Evolutionary conservation across 306 rosid genomes (phyloP), one percentile per base, ranked within the genome.

Genomic region (Lablab purpureus): DNA sequence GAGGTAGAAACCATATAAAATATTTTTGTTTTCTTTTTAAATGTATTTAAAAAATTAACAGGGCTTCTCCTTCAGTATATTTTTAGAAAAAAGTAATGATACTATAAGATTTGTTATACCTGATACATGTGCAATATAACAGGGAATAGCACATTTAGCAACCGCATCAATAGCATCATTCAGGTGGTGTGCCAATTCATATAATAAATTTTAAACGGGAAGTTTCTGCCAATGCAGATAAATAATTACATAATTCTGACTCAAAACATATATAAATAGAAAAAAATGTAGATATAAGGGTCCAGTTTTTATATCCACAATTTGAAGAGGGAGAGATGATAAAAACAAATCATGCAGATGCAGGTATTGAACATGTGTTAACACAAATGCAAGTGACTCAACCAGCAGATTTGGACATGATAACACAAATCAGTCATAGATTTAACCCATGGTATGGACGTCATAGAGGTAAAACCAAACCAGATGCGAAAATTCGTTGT

Each of bases 311-410:
- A 41, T 32, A 13, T 49, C 73, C 27, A 59, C 41, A 3, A 22
- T 63, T 71, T 18, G 51, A 15, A 19, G 73, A 34, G 59, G 74
- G 10, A 71, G 30, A 40, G 8, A 14, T 76, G 54, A 46, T 41
- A 51, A 47, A 34, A 34, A 36, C 36, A 79, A 74, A 75, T 45
- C 8, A 36, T 17, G 70, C 68, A 68, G 45, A 36, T 17, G 74
- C 68, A 69, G 43, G 54, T n/a, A 37, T 67, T 56, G 47, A 72
- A 64, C 58, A 1, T 22, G 51, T 13, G 60, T 80, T 64, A 58
- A 46, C 62, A 73, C 59, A 80, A 13, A 70, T 66, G 54, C 80
- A 73, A 73, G 14, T 75, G 65, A 80, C 62, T 50, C 74, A 30
- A 19, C 30, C 17, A 25, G 45, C 10, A 62, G 71, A 30, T 30